Evolutionary conservation across 225 moss, liverwort and hornwort species (phyloP).

Genomic region (Anthoceros angustus): DNA sequence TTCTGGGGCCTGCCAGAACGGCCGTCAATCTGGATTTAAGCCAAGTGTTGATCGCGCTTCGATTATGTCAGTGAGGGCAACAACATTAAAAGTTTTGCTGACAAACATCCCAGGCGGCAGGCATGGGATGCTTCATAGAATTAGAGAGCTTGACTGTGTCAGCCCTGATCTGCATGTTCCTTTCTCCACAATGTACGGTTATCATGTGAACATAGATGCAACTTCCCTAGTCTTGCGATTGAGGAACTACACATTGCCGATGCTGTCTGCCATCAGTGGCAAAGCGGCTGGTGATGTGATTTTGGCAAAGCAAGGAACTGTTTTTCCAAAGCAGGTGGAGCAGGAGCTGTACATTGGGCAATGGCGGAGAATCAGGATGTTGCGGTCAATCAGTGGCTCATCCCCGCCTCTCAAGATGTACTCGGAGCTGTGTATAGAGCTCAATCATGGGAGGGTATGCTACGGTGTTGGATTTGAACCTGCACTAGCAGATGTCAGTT

Average conservation of each 20-base stretch:
- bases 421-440: slow-evolving; percentile 61
- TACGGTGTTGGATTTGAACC: slow-evolving; percentile 96
- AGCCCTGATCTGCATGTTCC: slow-evolving; percentile 57
- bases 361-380: slow-evolving; percentile 62
- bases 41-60: slow-evolving; percentile 56
- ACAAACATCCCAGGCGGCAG: slow-evolving; percentile 57
- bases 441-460: slow-evolving; percentile 50
- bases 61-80: slow-evolving; percentile 49
- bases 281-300: slow-evolving; percentile 67
- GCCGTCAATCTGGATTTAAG: slow-evolving; percentile 62
- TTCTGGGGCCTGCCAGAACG: slow-evolving; percentile 49
- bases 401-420: slow-evolving; percentile 83
- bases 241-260: slow-evolving; percentile 64
- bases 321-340: slow-evolving; percentile 67
- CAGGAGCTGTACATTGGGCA: slow-evolving; percentile 73
- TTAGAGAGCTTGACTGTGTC: slow-evolving; percentile 52
- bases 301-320: slow-evolving; percentile 84
- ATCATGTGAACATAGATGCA: slow-evolving; percentile 47
- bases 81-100: slow-evolving; percentile 47
- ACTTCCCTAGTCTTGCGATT: slow-evolving; percentile 48
- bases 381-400: slow-evolving; percentile 86
- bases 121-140: slow-evolving; percentile 58
- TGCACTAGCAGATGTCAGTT: slow-evolving; percentile 77
- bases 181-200: slow-evolving; percentile 62
- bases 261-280: slow-evolving; percentile 50